Base-by-base conservation (phyloP, 768 basidiomycete genomes). In the Lyophyllum atratum region DNA sequence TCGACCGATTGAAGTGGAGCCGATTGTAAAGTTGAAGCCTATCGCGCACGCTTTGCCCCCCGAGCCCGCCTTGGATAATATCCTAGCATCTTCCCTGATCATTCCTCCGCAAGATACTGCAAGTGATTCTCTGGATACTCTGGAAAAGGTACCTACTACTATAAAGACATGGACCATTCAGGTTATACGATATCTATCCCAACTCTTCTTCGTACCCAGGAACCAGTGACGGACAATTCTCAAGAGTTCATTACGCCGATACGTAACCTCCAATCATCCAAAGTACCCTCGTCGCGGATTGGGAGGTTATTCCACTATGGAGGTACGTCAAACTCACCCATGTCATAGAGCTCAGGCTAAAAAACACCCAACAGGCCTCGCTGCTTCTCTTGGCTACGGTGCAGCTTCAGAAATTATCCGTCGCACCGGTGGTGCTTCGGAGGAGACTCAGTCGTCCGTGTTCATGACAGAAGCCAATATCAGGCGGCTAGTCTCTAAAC, bases 241-340 rank as follows among this genome's bases (percentile, higher is more conserved):
- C 57, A 42, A 26, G 47, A 56, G 42, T 59, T 58, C 56, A 59
- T 52, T 28, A 60, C 54, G 7, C 63, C 71, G 6, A 56, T 64
- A 3, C 81, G 84, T 12, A 80, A 80, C 19, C 72, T 92, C 2
- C 85, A 86, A 66, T 85, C 93, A 0, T 96, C 95, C 4, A 92
- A 84, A 69, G 94, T 98, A 0, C 96, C 96, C 15, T 92, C 93
- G 0, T 96, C 95, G 0, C 82, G 89, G 11, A 78, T 98, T 9
- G 95, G 93, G 4, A 82, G 95, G 15, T 68, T 98, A 8, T 92
- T 98, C 62, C 96, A 98, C 63, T 98, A 98, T 57, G 96, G 96
- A 64, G 92, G 95, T 89, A 66, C 45, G 65, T 54, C 21, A 42
- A 24, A 19, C 11, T 34, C 17, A 26, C n/a, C 17, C 12, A 10